Base-by-base conservation (phyloP, 441 rosid species). In the Corymbia citriodora region DNA sequence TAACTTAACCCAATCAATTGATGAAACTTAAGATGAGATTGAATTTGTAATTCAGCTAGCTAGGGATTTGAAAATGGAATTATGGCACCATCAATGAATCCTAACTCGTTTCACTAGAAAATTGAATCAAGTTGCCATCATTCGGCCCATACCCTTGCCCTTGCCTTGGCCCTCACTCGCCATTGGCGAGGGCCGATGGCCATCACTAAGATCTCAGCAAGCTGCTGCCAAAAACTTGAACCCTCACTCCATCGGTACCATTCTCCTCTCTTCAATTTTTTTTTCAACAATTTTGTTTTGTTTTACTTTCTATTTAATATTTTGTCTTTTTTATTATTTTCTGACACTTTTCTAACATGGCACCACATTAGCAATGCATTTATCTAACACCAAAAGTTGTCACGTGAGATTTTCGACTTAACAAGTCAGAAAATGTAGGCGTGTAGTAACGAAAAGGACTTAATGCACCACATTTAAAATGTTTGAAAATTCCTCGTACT, bases 371-470 rank as follows among this genome's bases (percentile, higher is more conserved):
- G 23, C 11, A 16, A 31, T 16, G 36, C 6, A 15, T 3, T 16
- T 31, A 31, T 68, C 6, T 40, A 68, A 16, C 23, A 31, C 10
- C 45, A n/a, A 15, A 68, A n/a, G 16, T 31, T 31, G 3, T 31
- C 79, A 4, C 11, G 11, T 31, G 79, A 1, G 5, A 10, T 9
- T 33, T 70, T 9, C 81, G 0, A 70, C 1, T 1, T 17, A 33
- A 70, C 7, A 31, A 0, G 4, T 31, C 25, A 17, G 45, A 17
- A 17, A 70, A 17, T 0, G 19, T 68, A 3, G 2, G 45, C 79
- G 10, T 10, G 45, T 6, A 40, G 6, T 40, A 40, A 6, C 3
- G 33, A 29, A 11, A 61, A 61, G 17, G 14, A 61, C 8, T 61
- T n/a, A 0, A 68, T 7, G 21, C 5, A 65, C 79, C 79, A 68